Conservation (phyloP, 2,329 filamentous ascomycete species). For the Knufia petricola region DNA sequence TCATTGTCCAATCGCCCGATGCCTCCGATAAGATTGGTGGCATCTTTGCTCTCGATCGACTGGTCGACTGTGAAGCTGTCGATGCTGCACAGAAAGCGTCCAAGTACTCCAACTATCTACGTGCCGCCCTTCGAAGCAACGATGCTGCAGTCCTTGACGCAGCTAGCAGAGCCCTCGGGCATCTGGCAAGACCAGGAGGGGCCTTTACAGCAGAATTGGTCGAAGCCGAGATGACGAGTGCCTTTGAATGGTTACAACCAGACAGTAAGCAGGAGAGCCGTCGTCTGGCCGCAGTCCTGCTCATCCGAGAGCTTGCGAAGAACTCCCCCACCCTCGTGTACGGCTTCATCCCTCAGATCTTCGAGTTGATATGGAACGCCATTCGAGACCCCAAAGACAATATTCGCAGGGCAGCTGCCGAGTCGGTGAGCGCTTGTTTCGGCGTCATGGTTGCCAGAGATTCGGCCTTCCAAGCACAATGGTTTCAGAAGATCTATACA, state of each 20-base stretch:
- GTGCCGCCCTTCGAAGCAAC: conserved; percentile 78
- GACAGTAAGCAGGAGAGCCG: conserved; percentile 79
- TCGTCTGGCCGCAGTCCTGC: conserved; percentile 83
- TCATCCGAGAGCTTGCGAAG: conserved; percentile 79
- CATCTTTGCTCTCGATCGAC: conserved; percentile 78
- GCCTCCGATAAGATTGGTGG: conserved; percentile 83
- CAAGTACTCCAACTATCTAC: conserved; percentile 82
- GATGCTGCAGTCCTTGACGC: conserved; percentile 85
- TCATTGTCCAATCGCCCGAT: conserved; percentile 79
- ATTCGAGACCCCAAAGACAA: conserved; percentile 81
- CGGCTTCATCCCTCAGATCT: conserved; percentile 85
- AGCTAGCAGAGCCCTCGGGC: conserved; percentile 78
- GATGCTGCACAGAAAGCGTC: conserved; percentile 90
- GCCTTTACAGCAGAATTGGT: conserved; percentile 91
- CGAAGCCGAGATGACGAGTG: conserved; percentile 91
- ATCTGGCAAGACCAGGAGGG: conserved; percentile 83
- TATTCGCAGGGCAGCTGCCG: conserved; percentile 82
- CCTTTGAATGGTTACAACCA: conserved; percentile 91
- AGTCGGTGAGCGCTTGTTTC: conserved; percentile 90
- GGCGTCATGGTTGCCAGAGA: conserved; percentile 92
- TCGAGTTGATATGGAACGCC: conserved; percentile 93
- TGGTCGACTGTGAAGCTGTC: conserved; percentile 94
- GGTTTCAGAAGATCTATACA: conserved; percentile 84
- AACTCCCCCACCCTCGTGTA: conserved; percentile 95
- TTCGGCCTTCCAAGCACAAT: conserved; percentile 71